phyloP scores from a whole-genome alignment of 2,329 filamentous ascomycete genomes.

The Aspergillus sp. region DNA sequence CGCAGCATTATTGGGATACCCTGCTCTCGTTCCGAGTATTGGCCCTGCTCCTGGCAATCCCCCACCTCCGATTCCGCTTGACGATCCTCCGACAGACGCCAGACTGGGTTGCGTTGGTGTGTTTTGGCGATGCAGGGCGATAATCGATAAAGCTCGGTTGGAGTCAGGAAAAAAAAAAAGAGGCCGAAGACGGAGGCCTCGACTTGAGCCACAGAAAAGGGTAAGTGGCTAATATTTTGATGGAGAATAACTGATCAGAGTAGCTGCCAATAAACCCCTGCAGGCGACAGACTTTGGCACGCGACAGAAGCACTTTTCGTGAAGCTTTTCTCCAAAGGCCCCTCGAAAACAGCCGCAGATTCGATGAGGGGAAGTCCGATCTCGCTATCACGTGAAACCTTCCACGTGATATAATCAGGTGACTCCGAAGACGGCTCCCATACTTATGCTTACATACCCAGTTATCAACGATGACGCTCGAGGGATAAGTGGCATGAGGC shows the following conservation, averaged over 20 bases:
- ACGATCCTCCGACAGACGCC: conserved; percentile 27
- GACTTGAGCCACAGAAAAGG: too few species aligned
- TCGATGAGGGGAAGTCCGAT: conserved; percentile 14
- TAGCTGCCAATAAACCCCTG: too few species aligned
- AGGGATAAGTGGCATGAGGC: too few species aligned
- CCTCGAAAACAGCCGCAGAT: conserved; percentile 2
- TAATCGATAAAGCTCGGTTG: conserved; percentile 10
- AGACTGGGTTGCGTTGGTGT: conserved; percentile 25
- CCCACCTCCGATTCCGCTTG: conserved; percentile 31
- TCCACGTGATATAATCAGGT: background rate
- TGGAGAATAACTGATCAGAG: too few species aligned
- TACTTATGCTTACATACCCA: too few species aligned
- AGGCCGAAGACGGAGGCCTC: conserved; percentile 1
- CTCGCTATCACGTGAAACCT: conserved; percentile 13
- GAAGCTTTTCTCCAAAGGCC: background rate
- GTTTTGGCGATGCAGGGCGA: conserved; percentile 9
- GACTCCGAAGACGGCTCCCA: background rate
- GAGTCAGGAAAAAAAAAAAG: conserved; percentile 6
- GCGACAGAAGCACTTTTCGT: background rate
- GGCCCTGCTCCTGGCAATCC: conserved; percentile 22
- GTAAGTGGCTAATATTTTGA: too few species aligned
- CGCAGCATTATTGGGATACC: conserved; percentile 31
- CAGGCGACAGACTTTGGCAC: background rate
- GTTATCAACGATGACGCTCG: too few species aligned
- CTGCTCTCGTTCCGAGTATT: conserved; percentile 18